A percentile compares a stretch with the other conserved stretches of the same genome.
phyloP scores from a whole-genome alignment of 805 yeast species.

The Cyberlindnera maritima region DNA sequence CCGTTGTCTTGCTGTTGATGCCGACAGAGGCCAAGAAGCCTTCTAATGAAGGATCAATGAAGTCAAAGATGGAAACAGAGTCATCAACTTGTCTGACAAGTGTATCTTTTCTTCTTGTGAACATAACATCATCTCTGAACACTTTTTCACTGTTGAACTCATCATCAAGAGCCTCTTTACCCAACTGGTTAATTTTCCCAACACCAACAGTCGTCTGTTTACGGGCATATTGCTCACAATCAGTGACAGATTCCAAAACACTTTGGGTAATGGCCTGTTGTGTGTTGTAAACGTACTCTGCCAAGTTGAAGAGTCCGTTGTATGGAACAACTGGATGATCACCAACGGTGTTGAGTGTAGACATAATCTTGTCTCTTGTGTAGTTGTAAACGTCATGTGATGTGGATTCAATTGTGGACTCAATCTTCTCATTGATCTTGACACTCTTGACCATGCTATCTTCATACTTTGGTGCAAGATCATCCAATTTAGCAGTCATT shows the following conservation, averaged over 20 bases:
- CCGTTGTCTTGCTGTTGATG: constrained; percentile 27
- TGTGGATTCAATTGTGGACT: constrained; percentile 58
- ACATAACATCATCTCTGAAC: constrained; percentile 79
- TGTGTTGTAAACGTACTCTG: constrained; percentile 67
- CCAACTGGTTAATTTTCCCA: constrained; percentile 56
- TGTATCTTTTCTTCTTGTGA: constrained; percentile 66
- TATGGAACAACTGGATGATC: constrained; percentile 50
- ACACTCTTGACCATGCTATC: constrained; percentile 49
- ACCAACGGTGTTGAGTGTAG: constrained; percentile 50
- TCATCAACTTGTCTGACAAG: constrained; percentile 56
- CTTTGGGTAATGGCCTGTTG: constrained; percentile 64
- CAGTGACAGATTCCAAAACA: constrained; percentile 59
- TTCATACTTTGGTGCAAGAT: constrained; percentile 64
- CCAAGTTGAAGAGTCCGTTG: constrained; percentile 59
- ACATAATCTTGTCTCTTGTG: constrained; percentile 51
- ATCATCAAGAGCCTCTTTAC: constrained; percentile 61
- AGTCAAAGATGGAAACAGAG: constrained; percentile 64
- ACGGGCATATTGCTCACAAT: constrained; percentile 71
- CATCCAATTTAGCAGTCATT: constrained; percentile 47
- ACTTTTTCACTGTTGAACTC: constrained; percentile 53
- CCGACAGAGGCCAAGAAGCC: constrained; percentile 42
- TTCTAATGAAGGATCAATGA: constrained; percentile 73
- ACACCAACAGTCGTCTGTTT: constrained; percentile 58
- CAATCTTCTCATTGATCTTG: constrained; percentile 56
- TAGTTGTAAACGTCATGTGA: constrained; percentile 56